phyloP scores from a whole-genome alignment of 2,329 filamentous ascomycete genomes.

The Ceratocystis ficicola region DNA sequence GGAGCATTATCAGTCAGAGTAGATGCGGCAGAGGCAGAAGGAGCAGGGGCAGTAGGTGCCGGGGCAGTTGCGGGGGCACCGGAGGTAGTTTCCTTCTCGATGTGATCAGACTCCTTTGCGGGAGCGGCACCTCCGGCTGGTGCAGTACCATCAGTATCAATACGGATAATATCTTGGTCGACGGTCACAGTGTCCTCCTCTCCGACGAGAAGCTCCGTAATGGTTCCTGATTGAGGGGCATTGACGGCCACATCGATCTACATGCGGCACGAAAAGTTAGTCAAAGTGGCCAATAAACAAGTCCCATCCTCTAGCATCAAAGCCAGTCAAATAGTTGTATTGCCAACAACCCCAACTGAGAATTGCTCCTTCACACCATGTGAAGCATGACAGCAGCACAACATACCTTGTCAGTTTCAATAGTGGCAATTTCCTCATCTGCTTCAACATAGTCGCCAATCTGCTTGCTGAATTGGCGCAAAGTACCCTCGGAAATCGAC shows the following conservation, averaged over 20 bases:
- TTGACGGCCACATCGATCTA: conserved; percentile 96
- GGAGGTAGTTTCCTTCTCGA: conserved; percentile 12
- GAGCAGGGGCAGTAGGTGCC: conserved; percentile 25
- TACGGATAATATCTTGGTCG: conserved; percentile 76
- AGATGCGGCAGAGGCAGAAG: conserved; percentile 19
- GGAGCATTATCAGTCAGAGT: conserved; percentile 12
- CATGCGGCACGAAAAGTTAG: not conserved
- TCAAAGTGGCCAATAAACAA: conserved; percentile 2
- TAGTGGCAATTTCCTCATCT: conserved; percentile 96
- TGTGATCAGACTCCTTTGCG: not conserved
- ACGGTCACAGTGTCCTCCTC: conserved; percentile 95
- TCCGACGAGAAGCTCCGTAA: conserved; percentile 81
- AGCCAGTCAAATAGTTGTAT: too few relatives aligned
- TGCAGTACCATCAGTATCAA: conserved; percentile 55
- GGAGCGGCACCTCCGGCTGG: conserved; percentile 12
- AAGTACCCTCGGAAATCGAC: conserved; percentile 91
- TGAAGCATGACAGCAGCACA: not conserved
- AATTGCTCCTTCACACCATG: not conserved
- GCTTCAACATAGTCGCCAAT: conserved; percentile 87
- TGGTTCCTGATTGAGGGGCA: conserved; percentile 75
- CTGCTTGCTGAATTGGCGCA: conserved; percentile 90
- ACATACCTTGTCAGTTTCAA: conserved; percentile 92
- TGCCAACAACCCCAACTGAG: too few relatives aligned
- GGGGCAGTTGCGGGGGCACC: not conserved
- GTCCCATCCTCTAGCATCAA: not conserved